Percentiles rank a stretch among this genome's conserved stretches.
These are phyloP conservation scores for Fusarium algeriense DNA, from an alignment of 2,329 filamentous ascomycete species.

Conservation along the genomic window DNA sequence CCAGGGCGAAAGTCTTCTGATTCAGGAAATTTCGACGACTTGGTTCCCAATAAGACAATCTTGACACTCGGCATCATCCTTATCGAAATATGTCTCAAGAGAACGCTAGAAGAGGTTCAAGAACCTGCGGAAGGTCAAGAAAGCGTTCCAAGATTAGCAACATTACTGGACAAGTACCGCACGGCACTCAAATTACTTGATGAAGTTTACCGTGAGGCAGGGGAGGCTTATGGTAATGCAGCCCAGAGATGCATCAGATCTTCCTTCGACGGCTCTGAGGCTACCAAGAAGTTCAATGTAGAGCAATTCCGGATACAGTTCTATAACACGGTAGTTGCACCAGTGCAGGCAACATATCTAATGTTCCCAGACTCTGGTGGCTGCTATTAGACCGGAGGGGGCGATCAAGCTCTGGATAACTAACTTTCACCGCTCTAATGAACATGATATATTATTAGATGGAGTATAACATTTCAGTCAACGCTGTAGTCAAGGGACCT, in stretches of 20 bases:
- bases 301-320: background rate
- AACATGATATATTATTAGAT: too few relatives aligned
- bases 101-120: background rate
- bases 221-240: background rate
- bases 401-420: too few relatives aligned
- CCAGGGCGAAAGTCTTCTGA: background rate
- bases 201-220: background rate
- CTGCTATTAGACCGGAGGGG: too few relatives aligned
- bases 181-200: background rate
- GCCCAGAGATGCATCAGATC: background rate
- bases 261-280: background rate
- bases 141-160: too few relatives aligned
- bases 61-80: background rate
- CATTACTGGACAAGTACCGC: background rate
- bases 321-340: background rate
- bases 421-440: too few relatives aligned
- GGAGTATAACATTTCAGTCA: too few relatives aligned
- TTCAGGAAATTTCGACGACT: background rate
- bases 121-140: background rate
- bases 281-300: background rate
- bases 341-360: background rate
- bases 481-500: too few relatives aligned
- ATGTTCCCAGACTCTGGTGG: background rate
- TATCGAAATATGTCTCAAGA: background rate
- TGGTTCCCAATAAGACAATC: background rate